Evolutionary conservation across 768 basidiomycete genomes (phyloP).

Genomic region (Lentinula edodes): DNA sequence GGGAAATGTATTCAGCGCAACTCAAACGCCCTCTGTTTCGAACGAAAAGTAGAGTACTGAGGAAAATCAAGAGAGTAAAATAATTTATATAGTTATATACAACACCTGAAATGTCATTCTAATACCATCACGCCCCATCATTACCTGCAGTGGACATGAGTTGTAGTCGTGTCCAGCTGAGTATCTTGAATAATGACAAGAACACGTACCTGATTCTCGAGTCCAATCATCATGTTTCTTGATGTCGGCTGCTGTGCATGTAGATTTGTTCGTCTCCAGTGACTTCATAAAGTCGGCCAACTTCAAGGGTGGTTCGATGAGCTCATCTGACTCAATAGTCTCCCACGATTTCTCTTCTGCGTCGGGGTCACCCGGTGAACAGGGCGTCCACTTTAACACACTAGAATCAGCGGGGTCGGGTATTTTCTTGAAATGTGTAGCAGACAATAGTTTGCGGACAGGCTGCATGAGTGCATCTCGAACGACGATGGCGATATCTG

Average conservation of each 20-base stretch:
- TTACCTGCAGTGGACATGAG: neutral
- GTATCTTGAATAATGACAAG: neutral
- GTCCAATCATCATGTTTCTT: conserved; percentile 82
- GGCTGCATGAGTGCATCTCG: conserved; percentile 99
- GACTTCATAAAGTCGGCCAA: conserved; percentile 79
- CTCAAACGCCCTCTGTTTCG: too few species aligned
- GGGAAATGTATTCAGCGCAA: too few species aligned
- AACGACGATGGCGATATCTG: conserved; percentile 91
- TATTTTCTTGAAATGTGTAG: conserved; percentile 87
- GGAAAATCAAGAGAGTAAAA: too few species aligned
- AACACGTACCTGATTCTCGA: conserved; percentile 64
- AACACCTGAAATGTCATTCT: too few species aligned
- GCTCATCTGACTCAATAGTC: conserved; percentile 79
- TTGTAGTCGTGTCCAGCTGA: neutral
- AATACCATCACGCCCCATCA: conserved; percentile 1
- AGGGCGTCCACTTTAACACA: conserved; percentile 79
- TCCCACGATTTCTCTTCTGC: conserved; percentile 89
- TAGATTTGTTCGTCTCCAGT: conserved; percentile 74
- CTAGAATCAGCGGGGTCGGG: conserved; percentile 17
- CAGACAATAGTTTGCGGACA: conserved; percentile 90
- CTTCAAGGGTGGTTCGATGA: conserved; percentile 82
- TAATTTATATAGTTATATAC: too few species aligned
- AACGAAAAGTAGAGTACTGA: too few species aligned
- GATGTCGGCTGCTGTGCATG: conserved; percentile 86
- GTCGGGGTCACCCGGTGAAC: conserved; percentile 86